Percentiles rank a stretch among this genome's conserved stretches.
Evolutionary conservation across 2,329 filamentous ascomycete genomes (phyloP).

Genomic region (Plenodomus lindquistii): DNA sequence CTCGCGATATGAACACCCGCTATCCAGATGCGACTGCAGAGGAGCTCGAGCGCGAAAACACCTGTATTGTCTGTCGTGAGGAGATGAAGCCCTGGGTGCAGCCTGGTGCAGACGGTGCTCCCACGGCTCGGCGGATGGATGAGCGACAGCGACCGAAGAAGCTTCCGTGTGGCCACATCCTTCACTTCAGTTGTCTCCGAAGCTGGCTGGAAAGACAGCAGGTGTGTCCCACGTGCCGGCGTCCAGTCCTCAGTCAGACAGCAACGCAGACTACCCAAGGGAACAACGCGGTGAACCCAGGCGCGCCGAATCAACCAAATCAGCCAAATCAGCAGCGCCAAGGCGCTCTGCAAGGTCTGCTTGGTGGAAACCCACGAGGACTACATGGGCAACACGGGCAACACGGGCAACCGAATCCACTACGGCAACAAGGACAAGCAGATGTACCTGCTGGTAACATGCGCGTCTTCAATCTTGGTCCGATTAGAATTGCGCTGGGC

Average conservation of each 20-base stretch:
- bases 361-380: slow-evolving; percentile 26
- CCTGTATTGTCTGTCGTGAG: slow-evolving; percentile 96
- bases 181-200: slow-evolving; percentile 92
- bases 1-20: slow-evolving; percentile 86
- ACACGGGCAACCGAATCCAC: slow-evolving; percentile 12
- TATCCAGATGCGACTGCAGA: slow-evolving; percentile 90
- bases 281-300: slow-evolving; percentile 31
- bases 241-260: slow-evolving; percentile 66
- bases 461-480: slow-evolving; percentile 44
- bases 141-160: slow-evolving; percentile 91
- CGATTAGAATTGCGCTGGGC: slow-evolving; percentile 39
- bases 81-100: slow-evolving; percentile 84
- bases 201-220: slow-evolving; percentile 98
- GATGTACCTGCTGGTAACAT: slow-evolving; percentile 33
- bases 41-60: slow-evolving; percentile 83
- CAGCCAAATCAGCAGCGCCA: slow-evolving; percentile 19
- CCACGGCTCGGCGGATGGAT: slow-evolving; percentile 58
- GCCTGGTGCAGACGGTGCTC: slow-evolving; percentile 47
- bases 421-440: slow-evolving; percentile 25
- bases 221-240: slow-evolving; percentile 91
- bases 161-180: slow-evolving; percentile 90
- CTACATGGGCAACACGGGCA: slow-evolving; percentile 1
- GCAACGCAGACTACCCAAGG: slow-evolving; percentile 31
- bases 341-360: slow-evolving; percentile 22
- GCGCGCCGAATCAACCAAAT: slow-evolving; percentile 23